Base-by-base conservation (phyloP, 2,329 filamentous ascomycete genomes). In the Meredithiella fracta region DNA sequence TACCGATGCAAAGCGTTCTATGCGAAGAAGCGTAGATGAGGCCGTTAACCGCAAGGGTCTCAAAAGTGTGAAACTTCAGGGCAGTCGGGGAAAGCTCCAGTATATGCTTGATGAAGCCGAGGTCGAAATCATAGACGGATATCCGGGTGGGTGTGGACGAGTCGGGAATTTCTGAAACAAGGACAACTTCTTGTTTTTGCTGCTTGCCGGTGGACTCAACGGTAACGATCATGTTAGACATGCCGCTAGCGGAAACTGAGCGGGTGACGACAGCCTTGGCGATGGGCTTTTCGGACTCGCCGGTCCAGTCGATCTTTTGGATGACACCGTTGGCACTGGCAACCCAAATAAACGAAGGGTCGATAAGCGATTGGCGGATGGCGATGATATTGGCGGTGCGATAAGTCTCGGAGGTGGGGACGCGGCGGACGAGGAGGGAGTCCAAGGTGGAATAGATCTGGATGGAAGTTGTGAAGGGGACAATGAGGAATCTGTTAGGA, bases 401-500 rank as follows among this genome's bases (percentile, higher is more conserved):
- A 55, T 65, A 64, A 44, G 65, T 61, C 57, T 66, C 57, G 44
- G 57, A 59, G 61, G 83, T 70, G 11, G 77, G 70, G 51, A 96
- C 82, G 56, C 81, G 79, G 61, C 87, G 82, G 49, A 87, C 73
- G 22, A 94, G 78, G 52, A 94, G 77, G 1, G 92, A 97, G 55
- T 88, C 89, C 60, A 79, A 73, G 29, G 86, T 79, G 1, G 86
- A 85, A 68, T 92, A 94, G 25, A 95, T 76, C 65, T 89, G 85
- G 55, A 96, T 73, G 8, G 83, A 83, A 26, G 79, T 82, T 59
- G 82, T 78, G 63, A 87, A 86, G 31, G 83, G 79, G 56, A 94
- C 67, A 57, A 96, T 81, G 40, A 96, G 66, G 67, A 83, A 77
- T 65, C 86, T 88, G 22, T 26, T 34, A 5, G 11, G 6, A 49